phyloP scores from a whole-genome alignment of 768 basidiomycete genomes.

The Boletellus emodensis region DNA sequence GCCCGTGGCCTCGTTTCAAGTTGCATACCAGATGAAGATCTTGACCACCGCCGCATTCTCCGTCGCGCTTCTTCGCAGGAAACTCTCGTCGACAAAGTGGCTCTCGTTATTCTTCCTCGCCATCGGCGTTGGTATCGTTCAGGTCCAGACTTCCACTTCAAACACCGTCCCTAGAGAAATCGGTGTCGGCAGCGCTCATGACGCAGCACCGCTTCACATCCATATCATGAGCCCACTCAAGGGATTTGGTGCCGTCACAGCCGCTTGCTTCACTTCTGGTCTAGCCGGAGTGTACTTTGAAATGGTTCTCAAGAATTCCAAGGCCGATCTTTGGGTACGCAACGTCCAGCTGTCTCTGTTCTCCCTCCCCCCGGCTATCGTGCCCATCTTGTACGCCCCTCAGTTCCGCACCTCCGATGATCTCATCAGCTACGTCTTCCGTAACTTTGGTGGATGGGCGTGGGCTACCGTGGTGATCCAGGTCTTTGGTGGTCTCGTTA shows the following conservation, averaged over 20 bases:
- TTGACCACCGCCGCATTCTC: constrained; percentile 94
- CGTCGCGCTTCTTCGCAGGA: constrained; percentile 75
- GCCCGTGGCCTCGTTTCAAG: constrained; percentile 95
- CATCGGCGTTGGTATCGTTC: constrained; percentile 90
- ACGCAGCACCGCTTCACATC: constrained; percentile 51
- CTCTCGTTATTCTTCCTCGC: constrained; percentile 83
- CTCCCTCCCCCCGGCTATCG: constrained; percentile 83
- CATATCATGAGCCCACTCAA: constrained; percentile 81
- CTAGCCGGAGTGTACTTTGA: constrained; percentile 93
- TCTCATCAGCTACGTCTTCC: constrained; percentile 61
- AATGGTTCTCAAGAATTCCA: constrained; percentile 83
- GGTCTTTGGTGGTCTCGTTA: constrained; percentile 89
- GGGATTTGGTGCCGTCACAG: constrained; percentile 78
- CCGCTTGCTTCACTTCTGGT: constrained; percentile 87
- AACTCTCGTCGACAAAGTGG: constrained; percentile 77
- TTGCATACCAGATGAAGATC: constrained; percentile 98
- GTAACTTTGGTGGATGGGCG: constrained; percentile 91
- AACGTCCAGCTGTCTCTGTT: constrained; percentile 88
- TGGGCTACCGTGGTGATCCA: constrained; percentile 90
- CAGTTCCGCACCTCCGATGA: constrained; percentile 41
- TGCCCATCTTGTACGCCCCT: constrained; percentile 66
- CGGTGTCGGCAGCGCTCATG: constrained; percentile 66
- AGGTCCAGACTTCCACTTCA: constrained; percentile 69
- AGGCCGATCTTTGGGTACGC: constrained; percentile 84
- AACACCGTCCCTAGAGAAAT: constrained; percentile 29